Evolutionary conservation across 78 protist genomes (phyloP), one percentile per base, ranked within the genome.

Genomic region (Pigoraptor vietnamica): DNA sequence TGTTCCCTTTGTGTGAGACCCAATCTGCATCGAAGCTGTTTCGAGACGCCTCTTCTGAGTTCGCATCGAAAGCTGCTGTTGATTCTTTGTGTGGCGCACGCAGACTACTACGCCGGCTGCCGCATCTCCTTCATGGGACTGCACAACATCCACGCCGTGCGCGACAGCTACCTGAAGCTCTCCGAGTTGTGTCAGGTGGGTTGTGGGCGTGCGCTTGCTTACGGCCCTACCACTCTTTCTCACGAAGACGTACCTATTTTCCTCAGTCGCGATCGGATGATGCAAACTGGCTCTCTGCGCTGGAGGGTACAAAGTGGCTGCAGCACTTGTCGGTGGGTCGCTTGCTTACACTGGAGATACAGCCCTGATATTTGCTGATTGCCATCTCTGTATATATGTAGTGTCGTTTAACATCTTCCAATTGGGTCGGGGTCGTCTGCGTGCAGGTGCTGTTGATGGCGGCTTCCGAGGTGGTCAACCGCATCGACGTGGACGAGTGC

Each of bases 91-190:
- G n/a, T n/a, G n/a, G n/a, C n/a, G n/a, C n/a, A n/a, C 67, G 29
- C 67, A 48, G 67, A 48, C 14, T 48, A 48, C 67, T 48, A 48
- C 14, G 67, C 29, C 29, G 14, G 14, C 67, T 48, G 67, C 67
- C 67, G 67, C 67, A 34, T 83, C 23, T 83, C 2, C 39, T 83
- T 96, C 88, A 39, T 96, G 37, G 93, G 90, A n/a, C 95, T 97
- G 79, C 97, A 92, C 48, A 97, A 97, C 90, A 97, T 97, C 40
- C 99, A 97, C 87, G 95, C 92, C 34, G 92, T 97, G 94, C 92
- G 97, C 14, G 67, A 48, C 67, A 48, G 67, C 67, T 48, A 48
- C n/a, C 88, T 37, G 34, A 25, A 91, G n/a, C 32, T 95, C 14
- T 32, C 2, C 37, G 87, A 83, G 23, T 32, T 83, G 87, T 83